These are phyloP conservation scores for Dictyophora rubrovolvata DNA, from an alignment of 768 basidiomycete genomes.

Conservation along the genomic window DNA sequence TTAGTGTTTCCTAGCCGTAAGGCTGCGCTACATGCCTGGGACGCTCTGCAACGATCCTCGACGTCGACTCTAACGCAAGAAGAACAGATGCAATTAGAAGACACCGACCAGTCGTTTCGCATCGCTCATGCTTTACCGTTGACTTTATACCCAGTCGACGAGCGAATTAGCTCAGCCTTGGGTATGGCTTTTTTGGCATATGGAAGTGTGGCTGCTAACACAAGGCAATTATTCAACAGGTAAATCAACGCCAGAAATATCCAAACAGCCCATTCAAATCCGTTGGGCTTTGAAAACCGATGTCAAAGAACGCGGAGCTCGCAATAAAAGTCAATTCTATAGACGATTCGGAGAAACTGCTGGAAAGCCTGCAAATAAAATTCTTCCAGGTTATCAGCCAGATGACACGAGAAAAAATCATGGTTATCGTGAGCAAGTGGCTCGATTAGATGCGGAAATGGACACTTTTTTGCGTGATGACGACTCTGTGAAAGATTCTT, in stretches of 20 bases:
- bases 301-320: slow-evolving; percentile 70
- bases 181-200: slow-evolving; percentile 22
- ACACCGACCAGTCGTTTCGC: slow-evolving; percentile 37
- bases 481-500: slow-evolving; percentile 15
- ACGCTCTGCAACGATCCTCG: background rate
- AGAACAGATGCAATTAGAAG: slow-evolving; percentile 38
- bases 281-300: slow-evolving; percentile 67
- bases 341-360: slow-evolving; percentile 56
- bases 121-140: slow-evolving; percentile 63
- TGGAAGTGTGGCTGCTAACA: background rate
- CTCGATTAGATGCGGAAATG: slow-evolving; percentile 12
- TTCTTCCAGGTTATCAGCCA: slow-evolving; percentile 11
- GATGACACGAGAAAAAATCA: slow-evolving; percentile 19
- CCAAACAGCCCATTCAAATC: slow-evolving; percentile 59
- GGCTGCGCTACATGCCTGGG: slow-evolving; percentile 9
- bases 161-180: slow-evolving; percentile 61
- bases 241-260: slow-evolving; percentile 40
- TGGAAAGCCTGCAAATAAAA: slow-evolving; percentile 41
- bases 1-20: slow-evolving; percentile 48
- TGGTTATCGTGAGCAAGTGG: slow-evolving; percentile 2
- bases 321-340: slow-evolving; percentile 67
- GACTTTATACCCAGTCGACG: slow-evolving; percentile 69
- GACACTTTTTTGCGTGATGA: slow-evolving; percentile 14
- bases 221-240: background rate
- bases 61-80: slow-evolving; percentile 34